Base-by-base conservation (phyloP, 148 eudicot genomes). In the Pouteria glomerata region DNA sequence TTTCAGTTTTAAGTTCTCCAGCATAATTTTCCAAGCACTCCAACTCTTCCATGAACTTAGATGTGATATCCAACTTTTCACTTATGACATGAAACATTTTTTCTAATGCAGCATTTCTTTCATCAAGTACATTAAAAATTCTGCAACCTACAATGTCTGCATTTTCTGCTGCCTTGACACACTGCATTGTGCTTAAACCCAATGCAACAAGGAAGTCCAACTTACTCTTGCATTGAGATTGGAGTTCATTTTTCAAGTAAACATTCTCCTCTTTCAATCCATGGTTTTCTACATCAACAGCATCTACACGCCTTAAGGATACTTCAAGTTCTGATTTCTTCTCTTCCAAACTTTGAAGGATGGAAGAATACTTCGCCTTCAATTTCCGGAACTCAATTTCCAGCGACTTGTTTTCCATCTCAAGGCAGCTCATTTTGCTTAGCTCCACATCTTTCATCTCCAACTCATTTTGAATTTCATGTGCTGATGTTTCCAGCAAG, bases 1-100 rank as follows among this genome's bases (percentile, higher is more conserved):
- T 87, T 72, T 81, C 80, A 72, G 89, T 69, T 65, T 69, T 67
- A 34, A 91, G 70, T 75, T 82, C 83, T 30, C 78, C 65, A 39
- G 84, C 79, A 29, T 75, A 71, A 62, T 53, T 74, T 69, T 88
- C 96, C 48, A 91, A 37, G 27, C 59, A 62, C 57, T 86, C 90
- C 71, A 89, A 57, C 71, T 83, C 87, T 42, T 80, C 80, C 68
- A 82, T 30, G 57, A 86, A 82, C 63, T 63, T 80, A 15, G 73
- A 45, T 42, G 81, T 48, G 44, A 61, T 47, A 47, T 76, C 88
- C 53, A 77, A 11, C 42, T 83, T 82, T 56, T 70, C 76, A 50
- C 77, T 63, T 33, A 69, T 66, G 51, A 82, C 85, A 68, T 78
- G 72, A 72, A 82, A 77, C 45, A 59, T 73, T 16, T 74, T 74